These are phyloP conservation scores for Erodium texanum DNA, from an alignment of 441 rosid species.

Conservation along the genomic window DNA sequence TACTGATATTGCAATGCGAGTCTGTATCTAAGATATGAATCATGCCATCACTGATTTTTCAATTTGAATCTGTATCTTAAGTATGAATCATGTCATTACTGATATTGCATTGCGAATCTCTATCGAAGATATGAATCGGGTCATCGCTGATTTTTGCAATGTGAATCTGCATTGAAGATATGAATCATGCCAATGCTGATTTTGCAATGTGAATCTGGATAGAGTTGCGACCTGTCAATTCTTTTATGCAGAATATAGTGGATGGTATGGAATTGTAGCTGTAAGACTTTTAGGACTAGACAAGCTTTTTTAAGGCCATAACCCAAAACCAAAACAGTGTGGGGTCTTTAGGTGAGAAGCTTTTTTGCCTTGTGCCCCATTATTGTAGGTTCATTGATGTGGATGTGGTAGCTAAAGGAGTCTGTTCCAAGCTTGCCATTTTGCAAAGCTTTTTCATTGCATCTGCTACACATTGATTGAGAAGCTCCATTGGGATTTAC, in stretches of 20 bases:
- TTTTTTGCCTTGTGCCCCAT: not conserved
- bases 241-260: not conserved
- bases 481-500: not conserved
- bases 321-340: not conserved
- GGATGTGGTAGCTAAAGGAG: not conserved
- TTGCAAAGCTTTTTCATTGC: slow-evolving; percentile 1
- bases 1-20: no score
- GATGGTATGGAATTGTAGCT: not conserved
- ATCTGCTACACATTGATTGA: not conserved
- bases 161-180: not conserved
- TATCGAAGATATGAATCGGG: no score
- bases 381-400: not conserved
- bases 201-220: not conserved
- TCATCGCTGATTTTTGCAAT: not conserved
- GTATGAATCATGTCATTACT: not conserved
- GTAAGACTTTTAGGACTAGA: not conserved
- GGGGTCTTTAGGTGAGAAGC: not conserved
- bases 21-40: not conserved
- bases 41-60: not conserved
- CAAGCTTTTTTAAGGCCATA: slow-evolving; percentile 1
- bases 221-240: no score
- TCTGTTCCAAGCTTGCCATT: not conserved
- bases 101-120: not conserved
- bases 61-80: no score
- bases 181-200: not conserved